phyloP scores from a whole-genome alignment of 1,284 basidiomycete genomes.

The Apiotrichum akiyoshidainum region DNA sequence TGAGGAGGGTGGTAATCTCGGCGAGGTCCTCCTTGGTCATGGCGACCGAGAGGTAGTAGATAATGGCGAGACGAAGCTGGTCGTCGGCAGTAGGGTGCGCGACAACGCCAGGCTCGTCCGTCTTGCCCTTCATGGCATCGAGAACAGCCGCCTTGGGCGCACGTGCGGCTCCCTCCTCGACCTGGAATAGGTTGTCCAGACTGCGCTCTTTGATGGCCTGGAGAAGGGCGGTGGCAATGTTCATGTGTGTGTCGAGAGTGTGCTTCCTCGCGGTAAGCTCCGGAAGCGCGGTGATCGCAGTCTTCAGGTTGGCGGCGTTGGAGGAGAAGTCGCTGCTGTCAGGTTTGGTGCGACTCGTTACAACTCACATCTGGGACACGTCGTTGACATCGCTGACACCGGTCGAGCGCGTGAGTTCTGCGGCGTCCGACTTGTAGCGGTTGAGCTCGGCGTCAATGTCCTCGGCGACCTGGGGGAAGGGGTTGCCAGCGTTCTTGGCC shows the following conservation, averaged over 20 bases:
- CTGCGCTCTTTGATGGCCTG: conserved; percentile 95
- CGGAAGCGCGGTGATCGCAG: conserved; percentile 96
- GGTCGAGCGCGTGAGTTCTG: conserved; percentile 92
- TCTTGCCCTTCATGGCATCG: conserved; percentile 62
- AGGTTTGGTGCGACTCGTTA: too few relatives aligned
- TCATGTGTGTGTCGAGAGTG: conserved; percentile 98
- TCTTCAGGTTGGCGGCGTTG: conserved; percentile 93
- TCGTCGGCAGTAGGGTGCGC: conserved; percentile 63
- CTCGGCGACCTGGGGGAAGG: conserved; percentile 98
- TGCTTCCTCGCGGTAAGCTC: conserved; percentile 95
- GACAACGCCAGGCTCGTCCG: conserved; percentile 58
- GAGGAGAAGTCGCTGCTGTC: conserved; percentile 75
- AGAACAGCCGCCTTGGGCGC: conserved; percentile 80
- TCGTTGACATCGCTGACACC: conserved; percentile 96
- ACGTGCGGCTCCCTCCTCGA: conserved; percentile 84
- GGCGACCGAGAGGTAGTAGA: conserved; percentile 84
- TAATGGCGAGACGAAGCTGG: conserved; percentile 87
- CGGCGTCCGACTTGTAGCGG: conserved; percentile 93
- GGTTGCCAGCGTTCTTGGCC: conserved; percentile 91
- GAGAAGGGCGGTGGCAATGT: conserved; percentile 92
- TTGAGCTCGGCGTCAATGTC: conserved; percentile 92
- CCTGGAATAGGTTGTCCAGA: conserved; percentile 93
- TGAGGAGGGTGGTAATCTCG: conserved; percentile 83
- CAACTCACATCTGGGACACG: conserved; percentile 81
- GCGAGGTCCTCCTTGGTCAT: conserved; percentile 80